phyloP scores from a whole-genome alignment of 2,329 filamentous ascomycete genomes.

The Verticillium dahliae region DNA sequence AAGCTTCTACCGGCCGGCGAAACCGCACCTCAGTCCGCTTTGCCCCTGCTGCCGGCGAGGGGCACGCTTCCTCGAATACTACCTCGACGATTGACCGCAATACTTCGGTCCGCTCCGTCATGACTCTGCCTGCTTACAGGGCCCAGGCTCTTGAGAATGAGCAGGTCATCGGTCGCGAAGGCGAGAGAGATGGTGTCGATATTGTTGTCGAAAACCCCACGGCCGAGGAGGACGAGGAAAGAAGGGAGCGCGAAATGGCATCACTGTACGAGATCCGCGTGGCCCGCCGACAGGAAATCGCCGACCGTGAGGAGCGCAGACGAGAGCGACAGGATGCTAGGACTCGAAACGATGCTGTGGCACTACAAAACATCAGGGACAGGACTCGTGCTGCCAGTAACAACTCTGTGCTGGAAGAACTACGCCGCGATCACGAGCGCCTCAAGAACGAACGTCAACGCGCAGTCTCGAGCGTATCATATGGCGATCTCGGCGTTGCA shows the following conservation, averaged over 20 bases:
- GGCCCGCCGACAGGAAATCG: conserved; percentile 66
- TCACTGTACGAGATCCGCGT: conserved; percentile 82
- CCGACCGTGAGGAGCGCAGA: conserved; percentile 72
- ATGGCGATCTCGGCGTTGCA: conserved; percentile 69
- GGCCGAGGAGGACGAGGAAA: conserved; percentile 67
- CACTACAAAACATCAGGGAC: conserved; percentile 60
- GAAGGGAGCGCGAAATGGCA: conserved; percentile 89
- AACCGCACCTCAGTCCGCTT: conserved; percentile 1
- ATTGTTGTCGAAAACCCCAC: conserved; percentile 81
- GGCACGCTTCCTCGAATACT: conserved; percentile 18
- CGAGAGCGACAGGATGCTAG: conserved; percentile 65
- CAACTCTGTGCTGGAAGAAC: conserved; percentile 52
- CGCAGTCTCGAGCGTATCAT: conserved; percentile 68
- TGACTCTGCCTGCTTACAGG: conserved; percentile 85
- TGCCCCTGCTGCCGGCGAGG: background rate
- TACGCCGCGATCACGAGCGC: conserved; percentile 48
- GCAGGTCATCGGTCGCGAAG: conserved; percentile 78
- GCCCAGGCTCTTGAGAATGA: conserved; percentile 67
- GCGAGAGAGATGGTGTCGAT: conserved; percentile 87
- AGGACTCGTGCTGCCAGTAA: conserved; percentile 41
- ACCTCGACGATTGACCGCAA: conserved; percentile 58
- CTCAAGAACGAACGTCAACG: conserved; percentile 56
- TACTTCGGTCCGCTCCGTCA: conserved; percentile 84
- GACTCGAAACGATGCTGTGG: conserved; percentile 59
- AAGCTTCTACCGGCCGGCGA: conserved; percentile 3